A percentile compares a stretch with the other conserved stretches of the same genome.
phyloP scores from a whole-genome alignment of 2,329 filamentous ascomycete species.

The Fusarium scirpi region DNA sequence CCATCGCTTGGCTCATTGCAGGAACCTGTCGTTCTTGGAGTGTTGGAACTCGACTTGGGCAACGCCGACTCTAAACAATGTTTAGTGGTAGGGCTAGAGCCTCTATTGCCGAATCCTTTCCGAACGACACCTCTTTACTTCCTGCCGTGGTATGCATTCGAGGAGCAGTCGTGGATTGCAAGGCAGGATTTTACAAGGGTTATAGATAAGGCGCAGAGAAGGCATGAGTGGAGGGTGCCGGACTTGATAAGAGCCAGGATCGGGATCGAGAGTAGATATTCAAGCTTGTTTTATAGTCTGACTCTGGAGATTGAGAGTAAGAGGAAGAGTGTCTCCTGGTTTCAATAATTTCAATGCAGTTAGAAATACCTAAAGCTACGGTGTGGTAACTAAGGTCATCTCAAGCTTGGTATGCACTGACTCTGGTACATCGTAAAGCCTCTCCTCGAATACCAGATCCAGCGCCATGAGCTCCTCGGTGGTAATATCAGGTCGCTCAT shows the following conservation, averaged over 20 bases:
- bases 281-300: slow-evolving; percentile 44
- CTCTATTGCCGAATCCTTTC: slow-evolving; percentile 44
- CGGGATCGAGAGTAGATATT: slow-evolving; percentile 44
- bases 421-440: slow-evolving; percentile 56
- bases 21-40: slow-evolving; percentile 39
- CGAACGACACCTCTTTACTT: slow-evolving; percentile 46
- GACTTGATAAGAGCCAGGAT: slow-evolving; percentile 29
- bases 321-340: slow-evolving; percentile 33
- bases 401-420: slow-evolving; percentile 50
- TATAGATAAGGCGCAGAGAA: slow-evolving; percentile 35
- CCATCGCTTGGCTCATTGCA: slow-evolving; percentile 37
- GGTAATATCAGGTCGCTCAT: slow-evolving; percentile 53
- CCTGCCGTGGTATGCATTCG: slow-evolving; percentile 48
- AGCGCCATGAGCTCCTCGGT: slow-evolving; percentile 52
- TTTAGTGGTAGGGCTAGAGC: slow-evolving; percentile 44
- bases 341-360: slow-evolving; percentile 2
- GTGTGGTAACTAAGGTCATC: slow-evolving; percentile 45
- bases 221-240: slow-evolving; percentile 21
- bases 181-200: slow-evolving; percentile 33
- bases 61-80: slow-evolving; percentile 33
- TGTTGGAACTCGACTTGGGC: slow-evolving; percentile 39
- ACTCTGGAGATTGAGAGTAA: slow-evolving; percentile 21
- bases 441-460: slow-evolving; percentile 60
- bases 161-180: slow-evolving; percentile 32
- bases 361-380: not conserved